A percentile compares a stretch with the other conserved stretches of the same genome.
Conservation (phyloP, 2,329 filamentous ascomycete species). For the Tolypocladium tropicale region DNA sequence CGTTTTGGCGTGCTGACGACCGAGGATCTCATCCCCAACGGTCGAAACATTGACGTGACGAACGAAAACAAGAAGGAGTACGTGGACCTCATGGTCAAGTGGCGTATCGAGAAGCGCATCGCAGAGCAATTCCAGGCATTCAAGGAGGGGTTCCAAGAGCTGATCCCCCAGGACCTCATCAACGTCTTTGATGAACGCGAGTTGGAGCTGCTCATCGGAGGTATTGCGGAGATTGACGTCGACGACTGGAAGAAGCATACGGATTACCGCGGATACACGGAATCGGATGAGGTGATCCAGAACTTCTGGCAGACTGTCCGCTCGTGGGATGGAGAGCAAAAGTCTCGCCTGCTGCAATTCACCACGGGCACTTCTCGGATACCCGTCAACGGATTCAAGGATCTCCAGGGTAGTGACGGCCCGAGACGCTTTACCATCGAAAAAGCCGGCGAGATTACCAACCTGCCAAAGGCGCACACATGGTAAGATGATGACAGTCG, state of each 20-base stretch:
- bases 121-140: constrained; percentile 98
- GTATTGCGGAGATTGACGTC: constrained; percentile 99
- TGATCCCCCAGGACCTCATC: constrained; percentile 91
- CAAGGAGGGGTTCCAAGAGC: constrained; percentile 92
- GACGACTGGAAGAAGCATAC: constrained; percentile 99
- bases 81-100: constrained; percentile 96
- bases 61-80: constrained; percentile 99
- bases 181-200: constrained; percentile 99
- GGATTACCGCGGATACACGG: constrained; percentile 96
- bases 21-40: constrained; percentile 85
- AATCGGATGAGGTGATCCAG: constrained; percentile 92
- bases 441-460: constrained; percentile 83
- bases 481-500: constrained; percentile 53
- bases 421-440: constrained; percentile 95
- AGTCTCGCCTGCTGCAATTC: constrained; percentile 91
- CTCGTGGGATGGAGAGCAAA: constrained; percentile 96
- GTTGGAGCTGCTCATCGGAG: constrained; percentile 89
- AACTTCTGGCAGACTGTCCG: constrained; percentile 99
- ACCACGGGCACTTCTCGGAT: constrained; percentile 96
- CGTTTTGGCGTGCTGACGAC: constrained; percentile 90
- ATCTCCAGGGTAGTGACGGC: constrained; percentile 92
- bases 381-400: constrained; percentile 98
- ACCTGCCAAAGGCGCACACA: constrained; percentile 93
- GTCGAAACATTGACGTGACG: constrained; percentile 87
- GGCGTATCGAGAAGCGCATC: constrained; percentile 97